Conservation (phyloP, 495 filamentous ascomycete species). For the Talaromyces trachyspermus region DNA sequence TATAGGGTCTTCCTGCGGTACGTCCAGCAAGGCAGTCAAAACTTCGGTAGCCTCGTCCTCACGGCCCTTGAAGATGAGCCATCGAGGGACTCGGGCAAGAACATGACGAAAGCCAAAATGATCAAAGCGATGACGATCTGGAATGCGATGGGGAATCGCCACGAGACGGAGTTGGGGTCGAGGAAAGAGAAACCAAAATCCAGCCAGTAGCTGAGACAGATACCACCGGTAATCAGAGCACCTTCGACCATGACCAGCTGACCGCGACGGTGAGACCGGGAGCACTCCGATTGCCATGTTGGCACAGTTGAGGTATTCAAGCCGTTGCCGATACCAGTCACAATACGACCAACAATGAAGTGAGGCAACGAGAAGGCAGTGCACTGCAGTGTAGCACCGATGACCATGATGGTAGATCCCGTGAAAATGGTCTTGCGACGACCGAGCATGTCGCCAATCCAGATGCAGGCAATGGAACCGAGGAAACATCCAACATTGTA, state of each 20-base stretch:
- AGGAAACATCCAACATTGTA: slow-evolving; percentile 76
- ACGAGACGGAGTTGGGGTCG: slow-evolving; percentile 55
- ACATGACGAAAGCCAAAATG: slow-evolving; percentile 53
- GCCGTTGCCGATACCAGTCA: slow-evolving; percentile 61
- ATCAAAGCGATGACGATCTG: slow-evolving; percentile 61
- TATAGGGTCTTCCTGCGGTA: slow-evolving; percentile 42
- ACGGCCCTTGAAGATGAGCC: slow-evolving; percentile 62
- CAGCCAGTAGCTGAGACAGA: slow-evolving; percentile 71
- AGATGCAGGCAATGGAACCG: slow-evolving; percentile 61
- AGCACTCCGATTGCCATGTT: slow-evolving; percentile 74
- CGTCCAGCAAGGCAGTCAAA: slow-evolving; percentile 52
- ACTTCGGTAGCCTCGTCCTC: slow-evolving; percentile 60
- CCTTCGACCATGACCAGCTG: slow-evolving; percentile 77
- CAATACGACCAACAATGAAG: slow-evolving; percentile 56
- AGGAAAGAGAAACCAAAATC: slow-evolving; percentile 63
- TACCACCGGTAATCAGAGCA: slow-evolving; percentile 62
- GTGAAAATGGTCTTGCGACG: slow-evolving; percentile 63
- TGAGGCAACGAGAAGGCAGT: slow-evolving; percentile 53
- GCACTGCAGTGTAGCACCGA: slow-evolving; percentile 60
- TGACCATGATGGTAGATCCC: slow-evolving; percentile 61
- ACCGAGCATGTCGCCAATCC: slow-evolving; percentile 63
- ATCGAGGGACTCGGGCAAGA: slow-evolving; percentile 69
- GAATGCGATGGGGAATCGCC: slow-evolving; percentile 70
- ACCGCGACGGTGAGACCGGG: slow-evolving; percentile 64
- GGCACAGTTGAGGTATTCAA: slow-evolving; percentile 64